Evolutionary conservation across 2,329 filamentous ascomycete species (phyloP).

Genomic region (Huntiella abstrusa): DNA sequence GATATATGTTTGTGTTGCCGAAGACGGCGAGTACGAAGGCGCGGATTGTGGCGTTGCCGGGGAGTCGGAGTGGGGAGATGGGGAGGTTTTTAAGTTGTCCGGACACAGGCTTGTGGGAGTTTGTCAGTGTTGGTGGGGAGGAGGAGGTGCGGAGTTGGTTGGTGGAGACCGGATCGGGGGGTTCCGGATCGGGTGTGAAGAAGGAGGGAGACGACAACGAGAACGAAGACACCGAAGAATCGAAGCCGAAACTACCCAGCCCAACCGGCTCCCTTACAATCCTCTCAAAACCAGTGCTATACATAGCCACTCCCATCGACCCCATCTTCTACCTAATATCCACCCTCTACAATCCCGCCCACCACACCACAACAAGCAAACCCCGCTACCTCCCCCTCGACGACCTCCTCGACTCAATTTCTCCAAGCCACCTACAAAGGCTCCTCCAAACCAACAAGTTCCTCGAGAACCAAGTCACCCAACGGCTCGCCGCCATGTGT

Average conservation of each 20-base stretch:
- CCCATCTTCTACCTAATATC: slow-evolving; percentile 69
- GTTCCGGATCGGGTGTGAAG: neutral
- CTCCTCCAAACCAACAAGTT: slow-evolving; percentile 29
- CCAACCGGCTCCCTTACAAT: slow-evolving; percentile 7
- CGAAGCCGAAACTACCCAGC: neutral
- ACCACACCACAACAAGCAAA: slow-evolving; percentile 25
- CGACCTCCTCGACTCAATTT: slow-evolving; percentile 49
- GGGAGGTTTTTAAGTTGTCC: slow-evolving; percentile 31
- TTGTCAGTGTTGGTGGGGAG: slow-evolving; percentile 36
- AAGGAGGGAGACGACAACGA: neutral
- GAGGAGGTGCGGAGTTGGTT: slow-evolving; percentile 40
- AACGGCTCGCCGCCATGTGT: slow-evolving; percentile 51
- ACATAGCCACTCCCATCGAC: slow-evolving; percentile 69
- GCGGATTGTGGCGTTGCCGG: slow-evolving; percentile 37
- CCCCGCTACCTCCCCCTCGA: slow-evolving; percentile 50
- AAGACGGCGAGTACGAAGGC: slow-evolving; percentile 32
- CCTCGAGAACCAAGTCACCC: slow-evolving; percentile 35
- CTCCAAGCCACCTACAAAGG: slow-evolving; percentile 37
- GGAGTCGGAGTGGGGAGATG: too few species aligned
- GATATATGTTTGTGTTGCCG: slow-evolving; percentile 42
- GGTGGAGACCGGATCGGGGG: slow-evolving; percentile 21
- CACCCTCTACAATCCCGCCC: slow-evolving; percentile 31
- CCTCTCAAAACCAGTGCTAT: slow-evolving; percentile 44
- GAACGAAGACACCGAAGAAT: neutral
- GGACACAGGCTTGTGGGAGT: slow-evolving; percentile 43